Evolutionary conservation across 2,329 filamentous ascomycete genomes (phyloP).

Genomic region (Sordariomycetes sp.): DNA sequence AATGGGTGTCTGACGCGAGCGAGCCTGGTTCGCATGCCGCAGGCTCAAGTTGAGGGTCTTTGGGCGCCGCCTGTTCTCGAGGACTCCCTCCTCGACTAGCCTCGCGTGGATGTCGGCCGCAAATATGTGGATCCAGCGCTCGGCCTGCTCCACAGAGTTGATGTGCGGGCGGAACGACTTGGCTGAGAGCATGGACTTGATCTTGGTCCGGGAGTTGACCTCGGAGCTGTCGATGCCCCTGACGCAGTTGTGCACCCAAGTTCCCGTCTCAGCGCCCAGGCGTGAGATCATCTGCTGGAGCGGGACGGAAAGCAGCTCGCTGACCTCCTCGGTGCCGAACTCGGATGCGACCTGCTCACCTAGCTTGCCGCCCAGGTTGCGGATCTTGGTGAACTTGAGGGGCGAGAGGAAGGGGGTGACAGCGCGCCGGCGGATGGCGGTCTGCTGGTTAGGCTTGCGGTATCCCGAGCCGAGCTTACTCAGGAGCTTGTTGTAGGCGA

Average conservation of each 20-base stretch:
- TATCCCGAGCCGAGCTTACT: conserved; percentile 86
- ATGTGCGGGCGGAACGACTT: conserved; percentile 89
- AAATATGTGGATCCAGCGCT: conserved; percentile 84
- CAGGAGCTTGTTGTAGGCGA: conserved; percentile 88
- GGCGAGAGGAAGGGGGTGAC: conserved; percentile 66
- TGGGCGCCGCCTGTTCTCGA: conserved; percentile 79
- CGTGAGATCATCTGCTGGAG: conserved; percentile 67
- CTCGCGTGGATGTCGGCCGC: conserved; percentile 82
- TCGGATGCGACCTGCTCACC: conserved; percentile 75
- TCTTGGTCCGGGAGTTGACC: conserved; percentile 82
- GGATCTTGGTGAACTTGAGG: conserved; percentile 91
- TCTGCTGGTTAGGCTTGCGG: conserved; percentile 92
- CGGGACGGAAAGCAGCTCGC: conserved; percentile 61
- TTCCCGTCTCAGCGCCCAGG: conserved; percentile 73
- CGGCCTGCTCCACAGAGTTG: conserved; percentile 64
- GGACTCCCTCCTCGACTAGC: conserved; percentile 79
- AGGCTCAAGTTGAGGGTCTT: conserved; percentile 80
- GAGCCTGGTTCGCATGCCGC: conserved; percentile 60
- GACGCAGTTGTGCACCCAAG: conserved; percentile 77
- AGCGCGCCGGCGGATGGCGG: conserved; percentile 81
- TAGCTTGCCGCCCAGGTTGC: conserved; percentile 89
- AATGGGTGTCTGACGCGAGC: conserved; percentile 67
- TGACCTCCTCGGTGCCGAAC: conserved; percentile 72
- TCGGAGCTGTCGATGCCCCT: conserved; percentile 80
- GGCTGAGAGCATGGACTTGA: conserved; percentile 94